Conservation (phyloP, 2,329 filamentous ascomycete species). For the Fusarium oxysporum region DNA sequence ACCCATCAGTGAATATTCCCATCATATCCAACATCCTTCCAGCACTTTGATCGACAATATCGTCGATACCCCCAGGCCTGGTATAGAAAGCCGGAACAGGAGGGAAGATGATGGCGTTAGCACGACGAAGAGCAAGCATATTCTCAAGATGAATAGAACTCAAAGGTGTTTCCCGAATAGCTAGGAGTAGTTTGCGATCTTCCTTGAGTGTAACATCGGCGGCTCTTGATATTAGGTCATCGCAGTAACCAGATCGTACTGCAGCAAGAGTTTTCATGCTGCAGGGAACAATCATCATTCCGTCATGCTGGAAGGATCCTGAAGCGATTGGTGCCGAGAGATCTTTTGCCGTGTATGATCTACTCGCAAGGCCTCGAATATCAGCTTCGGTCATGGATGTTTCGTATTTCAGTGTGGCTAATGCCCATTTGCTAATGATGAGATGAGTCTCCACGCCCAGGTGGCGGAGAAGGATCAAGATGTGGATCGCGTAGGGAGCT, state of each 20-base stretch:
- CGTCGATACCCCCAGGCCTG: too few relatives aligned
- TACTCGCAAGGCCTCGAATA: constrained; percentile 50
- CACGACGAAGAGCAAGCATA: too few relatives aligned
- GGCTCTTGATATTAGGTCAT: not conserved
- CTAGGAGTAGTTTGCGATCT: too few relatives aligned
- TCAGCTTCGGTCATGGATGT: constrained; percentile 53
- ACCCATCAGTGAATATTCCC: too few relatives aligned
- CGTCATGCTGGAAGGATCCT: not conserved
- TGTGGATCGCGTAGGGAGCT: constrained; percentile 54
- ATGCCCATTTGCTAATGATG: constrained; percentile 61
- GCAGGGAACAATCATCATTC: not conserved
- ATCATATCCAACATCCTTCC: too few relatives aligned
- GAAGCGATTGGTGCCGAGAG: not conserved
- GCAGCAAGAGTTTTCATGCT: not conserved
- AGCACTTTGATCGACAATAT: too few relatives aligned
- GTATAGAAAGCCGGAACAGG: too few relatives aligned
- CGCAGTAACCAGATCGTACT: not conserved
- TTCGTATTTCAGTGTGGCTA: constrained; percentile 60
- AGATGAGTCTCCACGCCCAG: constrained; percentile 60
- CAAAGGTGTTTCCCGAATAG: too few relatives aligned
- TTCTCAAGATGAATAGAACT: too few relatives aligned
- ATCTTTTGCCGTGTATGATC: constrained; percentile 50
- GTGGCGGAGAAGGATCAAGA: constrained; percentile 50
- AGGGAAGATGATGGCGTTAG: too few relatives aligned
- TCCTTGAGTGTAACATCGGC: too few relatives aligned